Base-by-base conservation (phyloP, 2,329 filamentous ascomycete species). In the Neophaeococcomyces mojaviensis region DNA sequence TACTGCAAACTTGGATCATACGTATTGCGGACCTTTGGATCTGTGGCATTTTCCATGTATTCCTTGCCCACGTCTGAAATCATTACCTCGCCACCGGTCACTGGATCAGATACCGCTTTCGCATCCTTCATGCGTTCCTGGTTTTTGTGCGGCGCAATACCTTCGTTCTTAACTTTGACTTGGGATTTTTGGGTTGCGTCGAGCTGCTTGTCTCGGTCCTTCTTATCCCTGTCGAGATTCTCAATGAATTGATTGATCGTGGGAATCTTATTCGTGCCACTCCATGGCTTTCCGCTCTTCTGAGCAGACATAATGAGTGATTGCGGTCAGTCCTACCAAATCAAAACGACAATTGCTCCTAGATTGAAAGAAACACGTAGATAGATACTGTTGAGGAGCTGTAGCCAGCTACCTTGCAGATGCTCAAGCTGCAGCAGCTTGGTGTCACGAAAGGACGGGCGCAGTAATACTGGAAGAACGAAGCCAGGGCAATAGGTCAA, bases 201-300 rank as follows among this genome's bases (percentile, higher is more conserved):
- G 50, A 94, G 81, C 52, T 77, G 69, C 47, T 74, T 74, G 64
- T 94, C 86, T 55, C 88, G 77, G 7, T 82, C 69, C 57, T 77
- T 80, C 70, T 95, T 95, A 55, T 94, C 81, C 44, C 68, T 71
- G 64, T 95, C 89, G 30, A 96, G 74, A 53, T 77, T 77, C 44
- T 86, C 77, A 55, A 95, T 76, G 55, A 95, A 94, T 63, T 90
- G 78, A 61, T 84, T 81, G 55, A 96, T 84, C 46, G 88, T 95
- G 5, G 90, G 90, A 44, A 97, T 81, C 19, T 86, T 85, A 64
- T 95, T 94, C 49, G 66, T 67, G 42, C 83, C 88, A 24, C 86
- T 90, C 71, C 94, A 96, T 62, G 88, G 84, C 58, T 85, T 81
- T 16, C 76, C 76, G 8, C 64, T 64, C 40, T 69, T 70, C 55